A percentile compares a stretch with the other conserved stretches of the same genome.
These are phyloP conservation scores for Mrakia blollopis DNA, from an alignment of 768 basidiomycete genomes.

Conservation along the genomic window DNA sequence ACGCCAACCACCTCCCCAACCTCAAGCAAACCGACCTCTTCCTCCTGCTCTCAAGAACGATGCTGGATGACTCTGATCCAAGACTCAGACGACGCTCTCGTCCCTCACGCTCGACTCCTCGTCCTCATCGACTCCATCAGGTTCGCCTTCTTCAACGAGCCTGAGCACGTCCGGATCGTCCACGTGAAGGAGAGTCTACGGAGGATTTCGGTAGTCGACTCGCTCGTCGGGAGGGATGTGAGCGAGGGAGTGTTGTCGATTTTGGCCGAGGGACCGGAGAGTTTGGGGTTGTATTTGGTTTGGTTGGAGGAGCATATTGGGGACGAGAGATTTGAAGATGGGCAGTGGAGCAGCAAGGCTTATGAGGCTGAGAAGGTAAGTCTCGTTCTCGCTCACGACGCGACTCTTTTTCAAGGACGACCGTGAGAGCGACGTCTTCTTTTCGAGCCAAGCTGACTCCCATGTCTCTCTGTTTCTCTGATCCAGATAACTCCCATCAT, in stretches of 20 bases:
- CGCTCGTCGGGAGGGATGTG: not conserved
- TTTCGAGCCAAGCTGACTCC: too few relatives aligned
- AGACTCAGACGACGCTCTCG: not conserved
- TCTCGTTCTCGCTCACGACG: not conserved
- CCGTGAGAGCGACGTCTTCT: not conserved
- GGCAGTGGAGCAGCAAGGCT: not conserved
- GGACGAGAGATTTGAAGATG: not conserved
- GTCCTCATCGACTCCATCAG: slow-evolving; percentile 4
- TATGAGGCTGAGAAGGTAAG: not conserved
- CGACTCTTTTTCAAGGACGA: not conserved
- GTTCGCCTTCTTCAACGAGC: not conserved
- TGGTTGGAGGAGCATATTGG: not conserved
- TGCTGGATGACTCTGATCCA: not conserved
- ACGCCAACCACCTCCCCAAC: not conserved
- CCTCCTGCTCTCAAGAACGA: not conserved
- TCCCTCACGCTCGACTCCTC: not conserved
- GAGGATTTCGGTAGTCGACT: not conserved
- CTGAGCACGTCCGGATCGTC: not conserved
- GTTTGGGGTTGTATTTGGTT: not conserved
- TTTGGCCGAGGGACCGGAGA: not conserved
- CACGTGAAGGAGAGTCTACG: not conserved
- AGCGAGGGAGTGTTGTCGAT: not conserved
- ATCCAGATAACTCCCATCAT: not conserved
- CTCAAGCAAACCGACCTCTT: not conserved
- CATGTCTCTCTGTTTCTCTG: too few relatives aligned